These are phyloP conservation scores for Pseudogymnoascus sp. DNA, from an alignment of 2,329 filamentous ascomycete genomes.

Conservation along the genomic window DNA sequence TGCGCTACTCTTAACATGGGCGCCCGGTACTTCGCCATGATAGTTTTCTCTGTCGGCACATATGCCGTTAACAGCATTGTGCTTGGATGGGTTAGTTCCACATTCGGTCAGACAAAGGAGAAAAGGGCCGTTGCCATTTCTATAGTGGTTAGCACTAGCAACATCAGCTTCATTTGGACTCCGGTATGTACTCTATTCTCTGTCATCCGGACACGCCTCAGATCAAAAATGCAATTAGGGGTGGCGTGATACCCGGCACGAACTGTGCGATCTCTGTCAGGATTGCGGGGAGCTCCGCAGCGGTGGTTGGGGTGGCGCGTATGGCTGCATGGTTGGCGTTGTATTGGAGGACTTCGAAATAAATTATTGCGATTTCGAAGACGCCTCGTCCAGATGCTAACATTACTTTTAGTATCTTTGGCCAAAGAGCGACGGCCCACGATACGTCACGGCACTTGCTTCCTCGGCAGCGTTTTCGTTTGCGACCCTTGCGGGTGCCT, in stretches of 20 bases:
- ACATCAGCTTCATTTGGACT: too few species aligned
- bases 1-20: neutral
- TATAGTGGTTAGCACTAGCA: too few species aligned
- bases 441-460: too few species aligned
- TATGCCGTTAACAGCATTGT: neutral
- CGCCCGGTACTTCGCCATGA: neutral
- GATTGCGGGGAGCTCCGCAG: neutral
- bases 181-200: too few species aligned
- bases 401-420: too few species aligned
- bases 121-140: neutral
- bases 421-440: too few species aligned
- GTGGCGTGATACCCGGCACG: conserved; percentile 11
- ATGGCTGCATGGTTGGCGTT: neutral
- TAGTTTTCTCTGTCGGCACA: neutral
- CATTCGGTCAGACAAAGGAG: neutral
- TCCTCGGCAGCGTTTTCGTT: too few species aligned
- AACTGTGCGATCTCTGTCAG: conserved; percentile 6
- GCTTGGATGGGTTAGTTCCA: neutral
- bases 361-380: neutral
- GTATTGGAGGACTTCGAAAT: conserved; percentile 12
- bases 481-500: too few species aligned
- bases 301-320: neutral
- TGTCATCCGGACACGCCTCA: too few species aligned
- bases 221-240: conserved; percentile 3
- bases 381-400: too few species aligned